Evolutionary conservation across 495 filamentous ascomycete genomes (phyloP).

Genomic region (Neurospora africana): DNA sequence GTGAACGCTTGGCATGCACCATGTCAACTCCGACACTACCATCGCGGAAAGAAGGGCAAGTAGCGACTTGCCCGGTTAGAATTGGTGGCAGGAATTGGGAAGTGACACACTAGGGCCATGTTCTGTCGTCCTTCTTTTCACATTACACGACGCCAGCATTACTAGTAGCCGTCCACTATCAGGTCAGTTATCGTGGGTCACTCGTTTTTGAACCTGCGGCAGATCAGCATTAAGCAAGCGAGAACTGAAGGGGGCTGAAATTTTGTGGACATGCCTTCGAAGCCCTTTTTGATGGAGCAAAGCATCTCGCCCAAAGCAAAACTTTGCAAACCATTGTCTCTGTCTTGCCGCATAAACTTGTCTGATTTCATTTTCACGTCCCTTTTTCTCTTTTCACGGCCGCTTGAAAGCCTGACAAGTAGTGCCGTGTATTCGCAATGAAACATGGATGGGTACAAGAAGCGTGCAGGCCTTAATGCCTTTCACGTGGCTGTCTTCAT

Average conservation of each 20-base stretch:
- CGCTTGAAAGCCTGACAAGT: not conserved
- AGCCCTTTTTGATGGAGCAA: not conserved
- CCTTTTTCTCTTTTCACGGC: not conserved
- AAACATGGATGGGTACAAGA: not conserved
- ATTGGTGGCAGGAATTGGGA: not conserved
- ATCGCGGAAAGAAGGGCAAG: not conserved
- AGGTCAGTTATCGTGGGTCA: not conserved
- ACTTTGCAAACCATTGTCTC: not conserved
- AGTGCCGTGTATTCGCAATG: not conserved
- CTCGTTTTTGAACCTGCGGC: not conserved
- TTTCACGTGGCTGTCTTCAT: not conserved
- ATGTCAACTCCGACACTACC: not conserved
- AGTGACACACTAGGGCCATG: not conserved
- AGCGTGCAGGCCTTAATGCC: not conserved
- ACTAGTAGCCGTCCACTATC: not conserved
- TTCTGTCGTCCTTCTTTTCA: not conserved
- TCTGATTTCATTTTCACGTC: not conserved
- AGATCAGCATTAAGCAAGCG: not conserved
- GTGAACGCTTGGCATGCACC: not conserved
- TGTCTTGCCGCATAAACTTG: not conserved
- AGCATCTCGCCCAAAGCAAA: not conserved
- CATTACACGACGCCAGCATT: not conserved
- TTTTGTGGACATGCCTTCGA: not conserved
- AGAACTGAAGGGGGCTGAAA: not conserved
- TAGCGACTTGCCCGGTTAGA: not conserved